phyloP scores from a whole-genome alignment of 176 grass and related monocot species.

The Tillandsia fasciculata region DNA sequence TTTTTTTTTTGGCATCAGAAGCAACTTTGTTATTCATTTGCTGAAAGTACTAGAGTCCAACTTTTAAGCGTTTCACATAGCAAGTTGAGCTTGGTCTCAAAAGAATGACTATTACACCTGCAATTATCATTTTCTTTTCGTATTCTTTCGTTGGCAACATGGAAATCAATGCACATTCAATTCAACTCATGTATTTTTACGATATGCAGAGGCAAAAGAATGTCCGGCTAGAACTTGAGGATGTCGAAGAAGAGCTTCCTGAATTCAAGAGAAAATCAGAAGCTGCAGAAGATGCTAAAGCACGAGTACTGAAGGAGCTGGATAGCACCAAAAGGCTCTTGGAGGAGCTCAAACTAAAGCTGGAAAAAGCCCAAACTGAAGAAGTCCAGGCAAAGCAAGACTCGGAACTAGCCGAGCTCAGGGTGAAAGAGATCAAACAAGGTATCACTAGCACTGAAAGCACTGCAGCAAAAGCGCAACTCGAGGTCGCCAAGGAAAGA shows the following conservation, averaged over 20 bases:
- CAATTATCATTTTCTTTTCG: no score
- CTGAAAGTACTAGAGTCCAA: no score
- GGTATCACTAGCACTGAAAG: constrained; percentile 41
- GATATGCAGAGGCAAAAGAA: constrained; percentile 43
- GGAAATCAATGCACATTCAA: no score
- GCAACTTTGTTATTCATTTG: no score
- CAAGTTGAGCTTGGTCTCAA: no score
- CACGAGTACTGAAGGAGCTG: constrained; percentile 30
- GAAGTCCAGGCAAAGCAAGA: constrained; percentile 59
- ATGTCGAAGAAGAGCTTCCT: constrained; percentile 29
- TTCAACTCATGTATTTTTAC: not conserved
- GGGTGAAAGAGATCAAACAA: constrained; percentile 52
- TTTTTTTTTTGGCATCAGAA: no score
- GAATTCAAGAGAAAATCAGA: constrained; percentile 37
- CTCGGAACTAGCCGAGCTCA: constrained; percentile 44
- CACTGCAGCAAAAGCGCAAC: constrained; percentile 45
- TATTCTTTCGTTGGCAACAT: no score
- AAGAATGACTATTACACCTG: no score
- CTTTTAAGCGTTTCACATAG: no score
- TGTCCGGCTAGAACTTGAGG: constrained; percentile 50
- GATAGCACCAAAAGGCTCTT: constrained; percentile 29
- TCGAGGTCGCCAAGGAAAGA: constrained; percentile 46
- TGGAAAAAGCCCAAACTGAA: constrained; percentile 52
- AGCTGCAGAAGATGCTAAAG: constrained; percentile 39
- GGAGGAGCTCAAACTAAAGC: constrained; percentile 54